phyloP scores from a whole-genome alignment of 2,329 filamentous ascomycete species.

The Fusarium duplospermum region DNA sequence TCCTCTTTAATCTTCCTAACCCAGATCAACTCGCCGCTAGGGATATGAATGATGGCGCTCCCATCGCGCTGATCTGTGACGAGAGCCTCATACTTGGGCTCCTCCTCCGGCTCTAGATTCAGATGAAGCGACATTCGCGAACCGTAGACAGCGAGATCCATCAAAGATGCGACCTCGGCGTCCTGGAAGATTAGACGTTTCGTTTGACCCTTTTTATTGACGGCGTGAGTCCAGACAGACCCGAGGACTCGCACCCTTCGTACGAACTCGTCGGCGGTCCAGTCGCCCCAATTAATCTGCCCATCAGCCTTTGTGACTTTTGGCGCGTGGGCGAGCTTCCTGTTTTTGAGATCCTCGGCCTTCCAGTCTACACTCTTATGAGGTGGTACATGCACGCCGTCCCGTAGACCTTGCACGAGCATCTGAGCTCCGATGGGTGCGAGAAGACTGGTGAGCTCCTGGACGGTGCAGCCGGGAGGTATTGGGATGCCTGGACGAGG shows the following conservation, averaged over 20 bases:
- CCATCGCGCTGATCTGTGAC: conserved; percentile 30
- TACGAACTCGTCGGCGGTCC: conserved; percentile 65
- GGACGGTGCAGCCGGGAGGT: conserved; percentile 56
- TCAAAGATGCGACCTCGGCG: conserved; percentile 36
- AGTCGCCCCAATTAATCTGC: conserved; percentile 69
- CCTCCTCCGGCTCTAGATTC: conserved; percentile 2
- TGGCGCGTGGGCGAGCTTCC: conserved; percentile 65
- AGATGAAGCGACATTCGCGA: conserved; percentile 33
- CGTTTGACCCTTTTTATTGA: conserved; percentile 37
- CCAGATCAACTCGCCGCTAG: conserved; percentile 37
- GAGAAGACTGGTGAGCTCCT: conserved; percentile 59
- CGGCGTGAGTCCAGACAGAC: conserved; percentile 69
- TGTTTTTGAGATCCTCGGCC: conserved; percentile 29
- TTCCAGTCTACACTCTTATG: conserved; percentile 53
- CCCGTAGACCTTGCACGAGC: conserved; percentile 73
- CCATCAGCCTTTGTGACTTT: conserved; percentile 77
- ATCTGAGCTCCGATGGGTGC: conserved; percentile 75
- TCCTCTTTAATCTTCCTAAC: conserved; percentile 50
- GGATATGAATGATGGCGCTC: conserved; percentile 39
- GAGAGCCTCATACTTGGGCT: conserved; percentile 6
- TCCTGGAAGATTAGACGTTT: conserved; percentile 56
- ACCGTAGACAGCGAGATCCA: neutral
- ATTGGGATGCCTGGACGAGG: conserved; percentile 67
- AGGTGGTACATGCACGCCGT: conserved; percentile 74
- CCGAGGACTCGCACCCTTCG: conserved; percentile 71